Base-by-base conservation (phyloP, 139 green algal genomes). In the Chlamydomonas sphaeroides region DNA sequence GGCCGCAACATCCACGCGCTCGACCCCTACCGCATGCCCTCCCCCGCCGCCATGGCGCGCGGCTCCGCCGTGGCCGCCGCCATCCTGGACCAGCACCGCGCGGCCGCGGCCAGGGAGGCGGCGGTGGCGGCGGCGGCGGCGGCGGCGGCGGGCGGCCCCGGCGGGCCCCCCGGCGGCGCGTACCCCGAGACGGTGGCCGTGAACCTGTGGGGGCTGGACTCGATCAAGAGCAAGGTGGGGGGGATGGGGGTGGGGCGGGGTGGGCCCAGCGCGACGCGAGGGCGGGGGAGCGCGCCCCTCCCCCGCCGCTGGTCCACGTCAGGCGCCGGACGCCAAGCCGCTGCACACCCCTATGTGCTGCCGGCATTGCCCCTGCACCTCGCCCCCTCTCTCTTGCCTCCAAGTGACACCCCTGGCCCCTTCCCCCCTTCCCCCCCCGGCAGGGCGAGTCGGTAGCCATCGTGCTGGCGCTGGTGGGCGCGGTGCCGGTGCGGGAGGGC, bases 21-120 rank as follows among this genome's bases (percentile, higher is more conserved):
- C 39, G 97, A 99, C 86, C 97, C 97, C 0, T 99, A 99, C 90
- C 90, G 97, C 68, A 99, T 99, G 97, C 97, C 97, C 28, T 91
- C 85, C 33, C 78, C 90, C 48, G 91, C 95, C 28, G 97, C 97
- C 21, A 78, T 93, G 79, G 88, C 92, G 48, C 85, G 97, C 2
- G 97, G 97, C 0, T 67, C 83, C 30, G 74, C 74, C 1, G 74
- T 80, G 74, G 74, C 74, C 15, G 74, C 59, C 59, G 74, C 74
- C 59, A 61, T 80, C 39, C 59, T 80, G 59, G 30, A 70, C 17
- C 74, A 80, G 41, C 72, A 80, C 57, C 30, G 2, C 25, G 28
- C 62, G 21, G 63, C 62, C 65, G 33, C 36, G 1, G 49, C n/a
- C n/a, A n/a, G n/a, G n/a, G n/a, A n/a, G n/a, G n/a, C n/a, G n/a